Percentiles rank a stretch among this genome's conserved stretches.
Conservation (phyloP, 2,329 filamentous ascomycete genomes). For the Rhynchosporium secalis region DNA sequence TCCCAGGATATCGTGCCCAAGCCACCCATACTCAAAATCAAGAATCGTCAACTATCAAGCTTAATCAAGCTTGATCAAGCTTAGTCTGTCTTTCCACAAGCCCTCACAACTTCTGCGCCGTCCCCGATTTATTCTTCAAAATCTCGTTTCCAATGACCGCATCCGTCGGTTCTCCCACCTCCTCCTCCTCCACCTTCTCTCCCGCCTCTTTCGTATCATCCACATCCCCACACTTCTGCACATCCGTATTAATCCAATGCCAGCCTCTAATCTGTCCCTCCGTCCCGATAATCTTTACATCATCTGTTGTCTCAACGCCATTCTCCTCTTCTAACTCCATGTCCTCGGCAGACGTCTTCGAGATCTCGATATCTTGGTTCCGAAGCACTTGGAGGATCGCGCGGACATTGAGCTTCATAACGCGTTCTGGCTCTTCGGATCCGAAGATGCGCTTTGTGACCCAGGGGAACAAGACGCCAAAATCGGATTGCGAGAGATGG, state of each 20-base stretch:
- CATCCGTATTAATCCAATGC: constrained; percentile 36
- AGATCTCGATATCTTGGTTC: constrained; percentile 50
- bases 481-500: constrained; percentile 81
- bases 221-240: constrained; percentile 25
- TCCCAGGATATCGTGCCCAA: too few species aligned
- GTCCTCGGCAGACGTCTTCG: constrained; percentile 46
- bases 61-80: neutral
- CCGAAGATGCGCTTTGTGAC: constrained; percentile 59
- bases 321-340: constrained; percentile 39
- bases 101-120: constrained; percentile 16
- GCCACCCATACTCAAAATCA: too few species aligned
- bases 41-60: too few species aligned
- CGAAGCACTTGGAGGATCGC: constrained; percentile 59
- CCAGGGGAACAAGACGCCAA: constrained; percentile 79
- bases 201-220: constrained; percentile 23
- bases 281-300: constrained; percentile 33
- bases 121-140: constrained; percentile 21
- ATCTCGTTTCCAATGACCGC: constrained; percentile 33
- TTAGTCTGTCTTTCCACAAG: neutral
- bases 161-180: constrained; percentile 23
- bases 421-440: constrained; percentile 57
- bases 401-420: constrained; percentile 58
- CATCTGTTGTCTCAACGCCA: constrained; percentile 25
- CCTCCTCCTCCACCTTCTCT: constrained; percentile 20
- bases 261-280: constrained; percentile 34